These are phyloP conservation scores for Aspergillus sclerotiicarbonarius DNA, from an alignment of 495 filamentous ascomycete species.

Conservation along the genomic window DNA sequence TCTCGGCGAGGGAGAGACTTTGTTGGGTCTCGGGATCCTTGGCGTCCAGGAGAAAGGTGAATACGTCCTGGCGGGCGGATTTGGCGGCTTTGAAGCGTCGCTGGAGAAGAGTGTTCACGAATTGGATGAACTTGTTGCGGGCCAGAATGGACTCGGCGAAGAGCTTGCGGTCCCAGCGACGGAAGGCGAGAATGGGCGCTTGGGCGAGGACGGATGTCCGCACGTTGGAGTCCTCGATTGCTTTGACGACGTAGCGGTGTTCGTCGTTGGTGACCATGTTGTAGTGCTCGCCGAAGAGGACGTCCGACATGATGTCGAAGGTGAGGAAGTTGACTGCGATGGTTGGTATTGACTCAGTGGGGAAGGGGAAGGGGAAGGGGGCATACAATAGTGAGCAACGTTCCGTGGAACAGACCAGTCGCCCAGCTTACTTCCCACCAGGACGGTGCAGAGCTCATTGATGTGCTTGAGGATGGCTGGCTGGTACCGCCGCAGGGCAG, in stretches of 20 bases:
- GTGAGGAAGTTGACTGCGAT: slow-evolving; percentile 7
- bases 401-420: slow-evolving; percentile 10
- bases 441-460: not conserved
- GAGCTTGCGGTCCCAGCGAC: slow-evolving; percentile 1
- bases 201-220: not conserved
- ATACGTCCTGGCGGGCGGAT: slow-evolving; percentile 47
- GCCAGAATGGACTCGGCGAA: slow-evolving; percentile 2
- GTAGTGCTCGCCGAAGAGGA: slow-evolving; percentile 10
- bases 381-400: not conserved
- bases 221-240: not conserved
- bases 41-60: slow-evolving; percentile 59
- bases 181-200: slow-evolving; percentile 1
- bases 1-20: slow-evolving; percentile 53
- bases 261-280: not conserved
- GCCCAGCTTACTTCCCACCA: slow-evolving; percentile 1
- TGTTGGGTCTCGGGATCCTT: slow-evolving; percentile 57
- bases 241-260: not conserved
- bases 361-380: not conserved
- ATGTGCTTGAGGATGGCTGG: slow-evolving; percentile 1
- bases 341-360: not conserved
- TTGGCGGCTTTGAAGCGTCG: slow-evolving; percentile 20
- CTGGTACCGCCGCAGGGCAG: slow-evolving; percentile 1
- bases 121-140: slow-evolving; percentile 20
- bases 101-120: slow-evolving; percentile 47
- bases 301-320: slow-evolving; percentile 13